phyloP scores from a whole-genome alignment of 768 basidiomycete genomes.

The Lentinula edodes region DNA sequence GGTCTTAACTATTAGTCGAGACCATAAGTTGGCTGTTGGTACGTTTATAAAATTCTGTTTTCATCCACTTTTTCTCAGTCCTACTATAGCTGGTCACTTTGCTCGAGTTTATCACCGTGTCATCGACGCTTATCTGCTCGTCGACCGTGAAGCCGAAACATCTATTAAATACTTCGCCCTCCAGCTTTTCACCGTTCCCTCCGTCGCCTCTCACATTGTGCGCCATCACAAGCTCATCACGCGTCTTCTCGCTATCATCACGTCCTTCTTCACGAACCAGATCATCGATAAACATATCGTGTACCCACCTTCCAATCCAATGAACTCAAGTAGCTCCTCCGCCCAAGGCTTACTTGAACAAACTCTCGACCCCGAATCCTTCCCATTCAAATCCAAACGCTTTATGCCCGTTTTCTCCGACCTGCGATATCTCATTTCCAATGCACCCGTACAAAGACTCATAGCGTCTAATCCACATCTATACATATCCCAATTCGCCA shows the following conservation, averaged over 20 bases:
- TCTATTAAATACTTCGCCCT: constrained; percentile 92
- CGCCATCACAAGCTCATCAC: constrained; percentile 67
- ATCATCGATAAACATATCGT: constrained; percentile 68
- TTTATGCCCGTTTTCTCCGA: constrained; percentile 95
- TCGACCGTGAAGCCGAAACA: constrained; percentile 92
- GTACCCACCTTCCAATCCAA: constrained; percentile 25
- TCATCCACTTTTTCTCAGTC: not conserved
- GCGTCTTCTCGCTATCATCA: constrained; percentile 77
- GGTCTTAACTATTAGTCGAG: constrained; percentile 62
- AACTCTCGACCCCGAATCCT: constrained; percentile 72
- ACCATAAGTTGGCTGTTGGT: constrained; percentile 79
- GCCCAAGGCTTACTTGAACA: constrained; percentile 12
- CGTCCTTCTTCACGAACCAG: constrained; percentile 90
- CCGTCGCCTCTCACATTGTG: constrained; percentile 75
- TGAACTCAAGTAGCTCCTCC: not conserved
- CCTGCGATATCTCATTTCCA: constrained; percentile 80
- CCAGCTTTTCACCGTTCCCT: constrained; percentile 90
- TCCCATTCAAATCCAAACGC: constrained; percentile 90
- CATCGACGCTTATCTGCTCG: constrained; percentile 86
- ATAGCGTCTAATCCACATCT: constrained; percentile 59
- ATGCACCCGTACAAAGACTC: constrained; percentile 70
- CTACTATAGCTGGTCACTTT: constrained; percentile 66
- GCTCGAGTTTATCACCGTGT: constrained; percentile 80
- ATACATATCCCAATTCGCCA: constrained; percentile 66
- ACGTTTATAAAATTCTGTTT: constrained; percentile 18